These are phyloP conservation scores for Aureobasidium sp. DNA, from an alignment of 2,329 filamentous ascomycete genomes.

Conservation along the genomic window DNA sequence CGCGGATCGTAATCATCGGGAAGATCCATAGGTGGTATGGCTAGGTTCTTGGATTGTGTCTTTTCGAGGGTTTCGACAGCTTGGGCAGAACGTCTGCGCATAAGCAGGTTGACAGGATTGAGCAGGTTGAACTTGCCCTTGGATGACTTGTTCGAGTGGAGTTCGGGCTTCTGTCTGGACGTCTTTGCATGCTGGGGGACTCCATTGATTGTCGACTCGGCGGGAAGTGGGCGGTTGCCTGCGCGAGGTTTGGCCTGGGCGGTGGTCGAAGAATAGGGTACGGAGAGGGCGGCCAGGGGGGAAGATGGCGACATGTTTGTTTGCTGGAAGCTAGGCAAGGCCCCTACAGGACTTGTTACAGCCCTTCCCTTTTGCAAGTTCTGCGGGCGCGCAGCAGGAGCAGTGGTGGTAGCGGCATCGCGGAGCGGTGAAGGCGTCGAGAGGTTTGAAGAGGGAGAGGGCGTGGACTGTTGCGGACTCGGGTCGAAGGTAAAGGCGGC, in stretches of 20 bases:
- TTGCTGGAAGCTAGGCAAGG: slow-evolving; percentile 1
- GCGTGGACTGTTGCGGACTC: slow-evolving; percentile 1
- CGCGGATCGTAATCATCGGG: slow-evolving; percentile 57
- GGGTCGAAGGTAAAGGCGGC: neutral
- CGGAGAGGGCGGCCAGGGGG: slow-evolving; percentile 16
- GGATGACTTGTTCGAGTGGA: slow-evolving; percentile 14
- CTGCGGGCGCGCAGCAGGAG: neutral
- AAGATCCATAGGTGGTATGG: slow-evolving; percentile 36
- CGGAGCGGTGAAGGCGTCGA: slow-evolving; percentile 1
- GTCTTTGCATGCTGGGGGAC: slow-evolving; percentile 17
- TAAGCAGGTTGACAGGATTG: slow-evolving; percentile 55
- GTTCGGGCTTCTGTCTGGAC: slow-evolving; percentile 14
- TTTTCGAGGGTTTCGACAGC: slow-evolving; percentile 43
- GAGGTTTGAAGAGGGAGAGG: neutral
- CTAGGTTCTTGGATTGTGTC: slow-evolving; percentile 43
- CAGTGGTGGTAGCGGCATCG: neutral
- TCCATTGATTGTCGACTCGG: slow-evolving; percentile 15
- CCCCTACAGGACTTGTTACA: slow-evolving; percentile 8
- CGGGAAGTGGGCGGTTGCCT: slow-evolving; percentile 19
- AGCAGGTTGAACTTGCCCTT: slow-evolving; percentile 33
- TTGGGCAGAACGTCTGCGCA: slow-evolving; percentile 48
- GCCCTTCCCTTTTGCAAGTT: neutral
- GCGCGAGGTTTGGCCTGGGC: slow-evolving; percentile 15
- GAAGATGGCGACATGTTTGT: neutral
- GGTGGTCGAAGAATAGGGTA: slow-evolving; percentile 16